These are phyloP conservation scores for Hysterangium stoloniferum DNA, from an alignment of 768 basidiomycete species.

Conservation along the genomic window DNA sequence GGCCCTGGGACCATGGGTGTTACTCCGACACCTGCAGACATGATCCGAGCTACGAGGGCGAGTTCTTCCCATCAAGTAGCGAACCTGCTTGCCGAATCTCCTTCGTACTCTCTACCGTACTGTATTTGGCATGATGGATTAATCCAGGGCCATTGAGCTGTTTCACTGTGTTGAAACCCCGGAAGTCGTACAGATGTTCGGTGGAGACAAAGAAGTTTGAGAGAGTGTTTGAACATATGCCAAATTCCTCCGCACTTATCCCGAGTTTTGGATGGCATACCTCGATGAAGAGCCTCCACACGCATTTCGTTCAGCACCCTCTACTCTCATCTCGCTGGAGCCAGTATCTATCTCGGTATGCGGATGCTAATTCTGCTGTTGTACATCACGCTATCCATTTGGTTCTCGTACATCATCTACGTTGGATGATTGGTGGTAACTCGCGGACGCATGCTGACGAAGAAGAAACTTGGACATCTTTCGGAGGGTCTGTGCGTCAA, in stretches of 20 bases:
- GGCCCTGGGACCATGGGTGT: slow-evolving; percentile 68
- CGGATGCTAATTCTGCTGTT: slow-evolving; percentile 84
- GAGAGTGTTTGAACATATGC: slow-evolving; percentile 93
- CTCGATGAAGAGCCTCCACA: slow-evolving; percentile 86
- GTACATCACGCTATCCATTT: slow-evolving; percentile 86
- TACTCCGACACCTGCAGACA: too few relatives aligned
- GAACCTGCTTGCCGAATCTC: slow-evolving; percentile 98
- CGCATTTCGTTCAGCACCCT: slow-evolving; percentile 94
- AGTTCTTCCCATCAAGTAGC: slow-evolving; percentile 90
- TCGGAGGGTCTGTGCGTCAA: slow-evolving; percentile 96
- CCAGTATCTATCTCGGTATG: slow-evolving; percentile 99
- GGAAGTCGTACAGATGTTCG: slow-evolving; percentile 91
- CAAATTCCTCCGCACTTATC: slow-evolving; percentile 93
- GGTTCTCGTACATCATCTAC: slow-evolving; percentile 93
- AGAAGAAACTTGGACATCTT: slow-evolving; percentile 95
- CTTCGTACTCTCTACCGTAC: slow-evolving; percentile 99
- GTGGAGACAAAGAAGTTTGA: slow-evolving; percentile 92
- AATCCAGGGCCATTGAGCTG: slow-evolving; percentile 98
- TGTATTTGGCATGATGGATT: slow-evolving; percentile 99
- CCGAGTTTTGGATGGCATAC: slow-evolving; percentile 96
- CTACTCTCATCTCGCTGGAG: slow-evolving; percentile 97
- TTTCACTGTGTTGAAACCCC: slow-evolving; percentile 98
- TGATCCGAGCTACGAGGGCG: too few relatives aligned
- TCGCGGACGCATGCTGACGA: slow-evolving; percentile 92
- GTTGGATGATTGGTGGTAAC: slow-evolving; percentile 99